Percentiles rank a stretch among this genome's conserved stretches.
Evolutionary conservation across 768 basidiomycete genomes (phyloP).

Genomic region (Lactarius quietus): DNA sequence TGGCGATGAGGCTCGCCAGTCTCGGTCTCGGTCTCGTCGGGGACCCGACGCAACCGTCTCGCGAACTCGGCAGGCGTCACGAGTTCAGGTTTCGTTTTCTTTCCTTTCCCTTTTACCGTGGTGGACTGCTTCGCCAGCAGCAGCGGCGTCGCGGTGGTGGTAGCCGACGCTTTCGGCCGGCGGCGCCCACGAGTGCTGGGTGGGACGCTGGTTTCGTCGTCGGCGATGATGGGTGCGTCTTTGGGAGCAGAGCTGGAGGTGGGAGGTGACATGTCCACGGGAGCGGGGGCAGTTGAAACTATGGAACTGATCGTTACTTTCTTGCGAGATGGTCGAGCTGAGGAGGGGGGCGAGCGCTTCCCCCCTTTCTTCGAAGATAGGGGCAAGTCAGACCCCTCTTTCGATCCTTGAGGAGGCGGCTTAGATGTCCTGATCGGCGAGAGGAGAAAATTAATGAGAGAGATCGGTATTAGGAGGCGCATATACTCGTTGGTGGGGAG

Average conservation of each 20-base stretch:
- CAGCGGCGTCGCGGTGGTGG: no score
- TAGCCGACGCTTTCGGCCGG: not conserved
- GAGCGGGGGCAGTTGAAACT: not conserved
- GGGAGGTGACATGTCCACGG: constrained; percentile 8
- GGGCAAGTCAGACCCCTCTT: not conserved
- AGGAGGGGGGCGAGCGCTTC: not conserved
- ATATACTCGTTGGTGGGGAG: constrained; percentile 4
- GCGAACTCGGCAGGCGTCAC: constrained; percentile 25
- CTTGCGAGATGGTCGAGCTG: not conserved
- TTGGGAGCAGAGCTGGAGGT: not conserved
- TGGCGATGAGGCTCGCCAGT: no score
- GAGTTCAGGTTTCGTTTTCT: constrained; percentile 13
- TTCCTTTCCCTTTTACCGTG: not conserved
- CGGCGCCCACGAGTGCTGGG: not conserved
- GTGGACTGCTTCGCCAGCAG: constrained; percentile 3
- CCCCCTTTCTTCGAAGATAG: constrained; percentile 12
- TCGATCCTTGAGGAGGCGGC: not conserved
- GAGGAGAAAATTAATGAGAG: not conserved
- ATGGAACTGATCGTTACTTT: not conserved
- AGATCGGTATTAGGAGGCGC: not conserved
- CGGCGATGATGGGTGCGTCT: no score
- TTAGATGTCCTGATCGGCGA: constrained; percentile 10
- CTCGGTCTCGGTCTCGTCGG: not conserved
- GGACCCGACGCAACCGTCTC: constrained; percentile 8
- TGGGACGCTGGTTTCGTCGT: constrained; percentile 17